Conservation (phyloP, 140 eudicot species). For the Bidens hawaiensis region DNA sequence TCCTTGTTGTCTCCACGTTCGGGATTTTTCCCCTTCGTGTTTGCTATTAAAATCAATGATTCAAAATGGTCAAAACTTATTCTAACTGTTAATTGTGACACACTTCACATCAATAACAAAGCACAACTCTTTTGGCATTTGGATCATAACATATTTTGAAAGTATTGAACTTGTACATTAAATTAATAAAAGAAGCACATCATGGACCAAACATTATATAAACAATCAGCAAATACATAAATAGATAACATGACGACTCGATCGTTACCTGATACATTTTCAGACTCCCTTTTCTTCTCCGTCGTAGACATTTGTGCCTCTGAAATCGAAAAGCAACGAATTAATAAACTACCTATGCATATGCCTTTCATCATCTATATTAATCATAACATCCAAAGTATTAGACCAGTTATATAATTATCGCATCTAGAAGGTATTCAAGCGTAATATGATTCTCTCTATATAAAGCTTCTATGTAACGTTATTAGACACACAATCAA, state of each 20-base stretch:
- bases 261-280: not conserved
- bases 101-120: not conserved
- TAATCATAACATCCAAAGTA: not conserved
- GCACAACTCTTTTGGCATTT: not conserved
- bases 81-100: not conserved
- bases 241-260: not conserved
- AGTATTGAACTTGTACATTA: not conserved
- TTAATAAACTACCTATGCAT: not conserved
- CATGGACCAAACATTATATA: no score
- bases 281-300: not conserved
- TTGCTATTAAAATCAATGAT: slow-evolving; percentile 8
- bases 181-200: not conserved
- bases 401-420: no score
- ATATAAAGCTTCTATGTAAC: no score
- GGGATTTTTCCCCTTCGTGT: slow-evolving; percentile 2
- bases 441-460: no score
- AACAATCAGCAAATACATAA: no score
- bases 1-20: slow-evolving; percentile 6
- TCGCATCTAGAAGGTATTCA: no score
- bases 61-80: not conserved
- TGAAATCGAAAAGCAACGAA: not conserved
- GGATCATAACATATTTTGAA: not conserved
- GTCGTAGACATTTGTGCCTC: not conserved
- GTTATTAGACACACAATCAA: no score
- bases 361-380: no score